phyloP scores from a whole-genome alignment of 768 basidiomycete genomes.

The Boletus eberwhitei region DNA sequence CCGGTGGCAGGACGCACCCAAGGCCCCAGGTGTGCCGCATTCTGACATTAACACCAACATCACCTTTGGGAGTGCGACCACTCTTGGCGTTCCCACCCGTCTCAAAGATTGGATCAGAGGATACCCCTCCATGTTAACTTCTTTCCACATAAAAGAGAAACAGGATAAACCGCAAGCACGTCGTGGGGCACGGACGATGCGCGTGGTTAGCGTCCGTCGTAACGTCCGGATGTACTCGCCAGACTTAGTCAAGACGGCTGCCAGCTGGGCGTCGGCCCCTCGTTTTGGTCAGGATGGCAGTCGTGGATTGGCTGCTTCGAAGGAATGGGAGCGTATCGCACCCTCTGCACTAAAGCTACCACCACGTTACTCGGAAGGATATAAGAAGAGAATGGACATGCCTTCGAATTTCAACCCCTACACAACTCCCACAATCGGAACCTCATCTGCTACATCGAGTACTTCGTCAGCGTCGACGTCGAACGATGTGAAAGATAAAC shows the following conservation, averaged over 20 bases:
- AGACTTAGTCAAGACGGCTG: slow-evolving; percentile 71
- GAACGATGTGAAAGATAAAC: slow-evolving; percentile 31
- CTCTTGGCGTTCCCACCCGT: slow-evolving; percentile 75
- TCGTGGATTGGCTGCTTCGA: slow-evolving; percentile 50
- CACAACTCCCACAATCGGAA: slow-evolving; percentile 22
- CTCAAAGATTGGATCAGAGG: slow-evolving; percentile 90
- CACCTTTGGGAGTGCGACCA: slow-evolving; percentile 48
- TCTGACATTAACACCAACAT: slow-evolving; percentile 31
- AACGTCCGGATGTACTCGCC: slow-evolving; percentile 85
- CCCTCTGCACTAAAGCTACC: slow-evolving; percentile 56
- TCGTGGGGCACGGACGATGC: slow-evolving; percentile 72
- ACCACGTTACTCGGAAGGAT: slow-evolving; percentile 71
- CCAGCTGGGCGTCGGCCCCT: slow-evolving; percentile 44
- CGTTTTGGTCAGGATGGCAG: slow-evolving; percentile 18
- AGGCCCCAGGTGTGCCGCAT: slow-evolving; percentile 27
- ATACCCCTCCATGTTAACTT: slow-evolving; percentile 78
- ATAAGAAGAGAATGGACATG: slow-evolving; percentile 74
- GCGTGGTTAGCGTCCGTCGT: slow-evolving; percentile 71
- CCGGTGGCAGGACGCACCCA: slow-evolving; percentile 69
- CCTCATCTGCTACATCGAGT: slow-evolving; percentile 44
- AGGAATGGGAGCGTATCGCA: slow-evolving; percentile 76
- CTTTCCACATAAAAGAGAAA: slow-evolving; percentile 48
- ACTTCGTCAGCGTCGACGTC: slow-evolving; percentile 36
- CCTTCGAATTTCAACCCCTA: slow-evolving; percentile 57
- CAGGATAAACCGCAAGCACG: slow-evolving; percentile 60